Base-by-base conservation (phyloP, 352 stramenopile species). In the Thraustotheca clavata region DNA sequence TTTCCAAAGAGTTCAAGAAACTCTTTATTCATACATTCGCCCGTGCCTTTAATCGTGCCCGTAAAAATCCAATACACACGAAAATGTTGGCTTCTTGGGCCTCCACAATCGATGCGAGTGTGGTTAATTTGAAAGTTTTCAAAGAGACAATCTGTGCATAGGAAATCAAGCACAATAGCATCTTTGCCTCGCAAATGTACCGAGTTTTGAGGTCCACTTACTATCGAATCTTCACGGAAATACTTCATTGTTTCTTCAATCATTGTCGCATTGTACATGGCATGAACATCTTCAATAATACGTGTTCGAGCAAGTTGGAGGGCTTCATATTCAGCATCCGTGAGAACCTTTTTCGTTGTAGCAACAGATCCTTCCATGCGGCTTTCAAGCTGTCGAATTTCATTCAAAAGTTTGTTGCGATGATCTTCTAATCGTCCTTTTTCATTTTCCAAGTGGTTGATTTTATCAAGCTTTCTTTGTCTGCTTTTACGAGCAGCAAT, bases 11-110 rank as follows among this genome's bases (percentile, higher is more conserved):
- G 74, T 49, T 93, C 82, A 11, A 90, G 66, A 46, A 93, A 93
- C 69, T 93, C 84, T 67, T 91, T 91, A 75, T 90, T 91, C 80
- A 90, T 89, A 68, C 82, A 90, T 54, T 88, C 78, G 40, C 82
- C 84, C 11, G 80, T 75, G 49, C 76, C 85, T 65, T 91, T 89
- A 24, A 93, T 71, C 14, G 74, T 74, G 61, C 84, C 84, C 12
- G 79, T 83, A 41, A 93, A 83, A 29, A 83, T 72, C 84, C 84
- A 93, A 72, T 93, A 83, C 32, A 93, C 82, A 50, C 84, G 84
- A 60, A 93, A 90, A 65, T 93, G 84, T 71, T 93, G 84, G 69
- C 80, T 90, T 60, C 81, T 82, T 8, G 82, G 80, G 1, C 84
- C 84, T 6, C 84, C 84, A 60, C 79, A 88, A 79, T 91, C 84